phyloP scores from a whole-genome alignment of 208 protist species.

The Trypanosoma lewisi region DNA sequence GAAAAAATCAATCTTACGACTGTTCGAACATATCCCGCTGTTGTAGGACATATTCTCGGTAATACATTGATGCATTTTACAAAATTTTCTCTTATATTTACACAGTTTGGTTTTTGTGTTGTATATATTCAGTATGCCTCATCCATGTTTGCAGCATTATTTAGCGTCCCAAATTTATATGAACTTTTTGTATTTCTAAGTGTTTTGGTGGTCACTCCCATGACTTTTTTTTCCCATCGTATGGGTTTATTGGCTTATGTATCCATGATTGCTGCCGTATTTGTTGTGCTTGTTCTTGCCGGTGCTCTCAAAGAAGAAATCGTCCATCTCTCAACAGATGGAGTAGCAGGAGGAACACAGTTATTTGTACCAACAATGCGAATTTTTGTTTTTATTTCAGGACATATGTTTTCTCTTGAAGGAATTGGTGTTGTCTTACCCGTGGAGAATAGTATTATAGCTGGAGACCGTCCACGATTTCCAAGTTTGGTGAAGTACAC shows the following conservation, averaged over 20 bases:
- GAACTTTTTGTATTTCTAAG: constrained; percentile 43
- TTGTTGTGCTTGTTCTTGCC: constrained; percentile 48
- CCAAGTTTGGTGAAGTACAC: constrained; percentile 49
- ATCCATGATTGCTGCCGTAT: constrained; percentile 62
- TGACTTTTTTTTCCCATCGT: constrained; percentile 65
- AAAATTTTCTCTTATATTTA: constrained; percentile 75
- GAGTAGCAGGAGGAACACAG: constrained; percentile 34
- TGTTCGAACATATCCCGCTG: constrained; percentile 73
- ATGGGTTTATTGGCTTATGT: constrained; percentile 58
- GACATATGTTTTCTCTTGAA: constrained; percentile 81
- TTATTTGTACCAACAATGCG: constrained; percentile 37
- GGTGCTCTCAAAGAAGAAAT: constrained; percentile 54
- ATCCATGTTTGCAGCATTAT: constrained; percentile 62
- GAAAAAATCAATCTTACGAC: constrained; percentile 47
- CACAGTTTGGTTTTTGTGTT: constrained; percentile 85
- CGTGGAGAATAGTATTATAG: constrained; percentile 72
- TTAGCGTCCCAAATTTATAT: constrained; percentile 36
- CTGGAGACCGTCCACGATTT: constrained; percentile 43
- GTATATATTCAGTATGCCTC: constrained; percentile 79
- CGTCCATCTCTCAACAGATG: constrained; percentile 32
- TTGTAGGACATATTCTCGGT: constrained; percentile 70
- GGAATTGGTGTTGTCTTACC: constrained; percentile 74
- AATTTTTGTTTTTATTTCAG: constrained; percentile 66
- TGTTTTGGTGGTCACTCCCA: constrained; percentile 55
- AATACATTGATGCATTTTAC: constrained; percentile 53